A percentile compares a stretch with the other conserved stretches of the same genome.
phyloP scores from a whole-genome alignment of 108 stramenopile species.

The Fragilariopsis cylindrus region DNA sequence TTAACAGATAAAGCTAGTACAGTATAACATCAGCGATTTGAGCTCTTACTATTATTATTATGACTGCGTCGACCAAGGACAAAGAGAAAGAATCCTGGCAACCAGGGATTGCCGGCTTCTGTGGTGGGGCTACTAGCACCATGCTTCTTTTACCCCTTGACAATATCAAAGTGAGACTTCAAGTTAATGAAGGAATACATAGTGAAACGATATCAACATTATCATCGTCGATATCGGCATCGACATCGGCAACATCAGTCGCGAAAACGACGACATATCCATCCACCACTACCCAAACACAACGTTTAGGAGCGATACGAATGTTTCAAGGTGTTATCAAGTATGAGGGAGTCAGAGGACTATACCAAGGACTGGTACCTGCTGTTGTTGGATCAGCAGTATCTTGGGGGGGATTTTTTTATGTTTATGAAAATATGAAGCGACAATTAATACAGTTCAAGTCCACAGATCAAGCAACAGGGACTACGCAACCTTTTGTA shows the following conservation, averaged over 20 bases:
- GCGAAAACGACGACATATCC: neutral
- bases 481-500: neutral
- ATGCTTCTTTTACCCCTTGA: conserved; percentile 92
- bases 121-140: conserved; percentile 72
- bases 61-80: neutral
- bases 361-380: conserved; percentile 92
- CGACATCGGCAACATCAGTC: conserved; percentile 7
- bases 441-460: conserved; percentile 38
- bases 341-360: conserved; percentile 80
- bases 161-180: conserved; percentile 91
- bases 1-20: neutral
- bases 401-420: conserved; percentile 99
- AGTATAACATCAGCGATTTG: neutral
- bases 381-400: conserved; percentile 90
- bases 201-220: neutral
- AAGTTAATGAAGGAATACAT: conserved; percentile 71
- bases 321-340: conserved; percentile 56
- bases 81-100: conserved; percentile 1
- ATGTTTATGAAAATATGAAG: conserved; percentile 93
- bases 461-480: conserved; percentile 4
- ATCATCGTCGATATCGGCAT: neutral
- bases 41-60: neutral
- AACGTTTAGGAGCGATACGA: conserved; percentile 36
- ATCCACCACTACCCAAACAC: neutral
- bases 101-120: conserved; percentile 59